These are phyloP conservation scores for Linnemannia elongata DNA, from an alignment of 192 early-diverging fungal species.

Conservation along the genomic window DNA sequence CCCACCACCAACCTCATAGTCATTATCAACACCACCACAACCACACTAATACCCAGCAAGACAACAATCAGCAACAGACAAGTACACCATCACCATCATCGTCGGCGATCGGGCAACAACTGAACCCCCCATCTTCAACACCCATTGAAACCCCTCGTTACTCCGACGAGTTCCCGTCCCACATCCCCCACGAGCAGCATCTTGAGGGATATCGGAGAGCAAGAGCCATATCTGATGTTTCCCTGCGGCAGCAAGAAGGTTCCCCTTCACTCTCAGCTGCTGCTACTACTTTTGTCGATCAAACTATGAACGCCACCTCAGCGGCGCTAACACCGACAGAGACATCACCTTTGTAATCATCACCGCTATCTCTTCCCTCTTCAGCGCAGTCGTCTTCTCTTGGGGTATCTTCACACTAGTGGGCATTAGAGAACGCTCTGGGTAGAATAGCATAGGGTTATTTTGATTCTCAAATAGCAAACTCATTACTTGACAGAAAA, in stretches of 20 bases:
- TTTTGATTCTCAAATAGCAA: no score
- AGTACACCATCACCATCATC: neutral
- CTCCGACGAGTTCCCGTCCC: conserved; percentile 16
- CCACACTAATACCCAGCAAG: neutral
- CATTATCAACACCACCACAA: neutral
- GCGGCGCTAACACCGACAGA: neutral
- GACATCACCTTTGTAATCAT: neutral
- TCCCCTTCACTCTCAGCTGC: neutral
- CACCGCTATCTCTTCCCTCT: neutral
- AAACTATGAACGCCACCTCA: neutral
- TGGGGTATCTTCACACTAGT: neutral
- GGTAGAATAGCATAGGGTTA: no score
- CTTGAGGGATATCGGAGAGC: conserved; percentile 2
- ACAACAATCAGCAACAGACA: neutral
- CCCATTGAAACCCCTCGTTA: conserved; percentile 15
- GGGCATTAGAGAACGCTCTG: neutral
- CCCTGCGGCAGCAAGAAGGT: neutral
- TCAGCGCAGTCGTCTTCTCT: neutral
- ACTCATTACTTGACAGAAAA: no score
- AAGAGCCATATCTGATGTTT: conserved; percentile 2
- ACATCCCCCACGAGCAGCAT: conserved; percentile 10
- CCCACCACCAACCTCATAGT: neutral
- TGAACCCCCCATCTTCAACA: neutral
- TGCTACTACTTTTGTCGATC: neutral
- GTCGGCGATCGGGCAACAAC: neutral